These are phyloP conservation scores for Venustampulla echinocandica DNA, from an alignment of 495 filamentous ascomycete genomes.

Conservation along the genomic window DNA sequence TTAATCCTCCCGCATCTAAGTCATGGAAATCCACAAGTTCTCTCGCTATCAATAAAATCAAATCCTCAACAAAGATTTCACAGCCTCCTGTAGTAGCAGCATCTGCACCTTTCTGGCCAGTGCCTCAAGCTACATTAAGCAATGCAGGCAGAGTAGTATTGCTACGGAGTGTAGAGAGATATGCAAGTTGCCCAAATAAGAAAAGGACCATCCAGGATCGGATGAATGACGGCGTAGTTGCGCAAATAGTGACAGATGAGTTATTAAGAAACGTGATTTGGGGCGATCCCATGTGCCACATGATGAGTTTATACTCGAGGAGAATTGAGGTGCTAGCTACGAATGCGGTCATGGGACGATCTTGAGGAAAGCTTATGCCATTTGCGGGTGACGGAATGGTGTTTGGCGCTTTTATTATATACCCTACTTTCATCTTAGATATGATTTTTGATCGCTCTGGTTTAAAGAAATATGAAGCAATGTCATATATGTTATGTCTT, in stretches of 20 bases:
- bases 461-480: no score
- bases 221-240: slow-evolving; percentile 29
- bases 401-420: no score
- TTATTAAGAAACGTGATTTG: slow-evolving; percentile 58
- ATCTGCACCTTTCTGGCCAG: slow-evolving; percentile 43
- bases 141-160: slow-evolving; percentile 61
- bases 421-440: no score
- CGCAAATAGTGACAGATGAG: slow-evolving; percentile 54
- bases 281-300: slow-evolving; percentile 71
- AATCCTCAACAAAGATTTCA: slow-evolving; percentile 6
- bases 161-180: slow-evolving; percentile 32
- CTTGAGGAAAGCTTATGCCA: slow-evolving; percentile 1
- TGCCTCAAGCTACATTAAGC: slow-evolving; percentile 53
- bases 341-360: slow-evolving; percentile 50
- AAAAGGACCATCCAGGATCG: slow-evolving; percentile 33
- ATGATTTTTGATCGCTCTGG: no score
- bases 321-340: slow-evolving; percentile 60
- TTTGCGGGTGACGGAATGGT: no score
- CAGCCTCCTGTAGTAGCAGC: slow-evolving; percentile 1
- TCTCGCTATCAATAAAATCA: slow-evolving; percentile 8
- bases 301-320: slow-evolving; percentile 64
- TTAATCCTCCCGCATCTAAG: slow-evolving; percentile 7
- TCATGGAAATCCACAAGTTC: slow-evolving; percentile 14
- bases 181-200: slow-evolving; percentile 3
- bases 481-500: no score